Conservation (phyloP, 768 basidiomycete species). For the Boletus rubropictus region DNA sequence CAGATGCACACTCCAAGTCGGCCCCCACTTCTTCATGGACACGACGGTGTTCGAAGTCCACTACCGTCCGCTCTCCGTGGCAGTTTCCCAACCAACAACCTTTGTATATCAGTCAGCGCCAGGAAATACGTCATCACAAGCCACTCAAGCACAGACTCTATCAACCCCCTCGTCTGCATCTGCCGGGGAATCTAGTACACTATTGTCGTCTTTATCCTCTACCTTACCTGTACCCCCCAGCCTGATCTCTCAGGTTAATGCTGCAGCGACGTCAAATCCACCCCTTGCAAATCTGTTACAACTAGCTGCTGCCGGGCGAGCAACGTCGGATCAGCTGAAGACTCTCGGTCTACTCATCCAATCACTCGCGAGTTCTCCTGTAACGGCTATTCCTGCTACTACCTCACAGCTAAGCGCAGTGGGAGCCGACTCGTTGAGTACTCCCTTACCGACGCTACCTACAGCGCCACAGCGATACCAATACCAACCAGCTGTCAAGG, state of each 20-base stretch:
- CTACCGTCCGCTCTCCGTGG: constrained; percentile 43
- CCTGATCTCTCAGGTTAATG: constrained; percentile 59
- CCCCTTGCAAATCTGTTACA: constrained; percentile 63
- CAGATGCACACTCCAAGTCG: constrained; percentile 65
- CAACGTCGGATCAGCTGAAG: constrained; percentile 59
- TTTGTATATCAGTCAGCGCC: constrained; percentile 26
- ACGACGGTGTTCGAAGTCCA: constrained; percentile 71
- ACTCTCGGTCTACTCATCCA: constrained; percentile 70
- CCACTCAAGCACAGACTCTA: constrained; percentile 21
- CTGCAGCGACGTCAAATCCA: constrained; percentile 61
- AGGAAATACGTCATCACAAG: constrained; percentile 25
- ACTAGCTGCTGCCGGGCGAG: constrained; percentile 55
- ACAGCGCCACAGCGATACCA: constrained; percentile 19
- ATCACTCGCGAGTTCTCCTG: constrained; percentile 42
- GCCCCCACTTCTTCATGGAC: constrained; percentile 66
- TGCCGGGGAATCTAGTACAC: constrained; percentile 33
- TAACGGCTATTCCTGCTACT: neutral
- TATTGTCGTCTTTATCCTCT: constrained; percentile 42
- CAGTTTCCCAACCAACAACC: constrained; percentile 19
- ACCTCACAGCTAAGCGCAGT: constrained; percentile 4
- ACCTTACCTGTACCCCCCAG: constrained; percentile 48
- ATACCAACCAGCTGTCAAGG: constrained; percentile 36
- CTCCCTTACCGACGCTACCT: constrained; percentile 11
- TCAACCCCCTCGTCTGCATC: constrained; percentile 18
- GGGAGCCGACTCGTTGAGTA: constrained; percentile 8